Evolutionary conservation across 2,329 filamentous ascomycete genomes (phyloP), one percentile per base, ranked within the genome.

Genomic region (Lachnellula arida): DNA sequence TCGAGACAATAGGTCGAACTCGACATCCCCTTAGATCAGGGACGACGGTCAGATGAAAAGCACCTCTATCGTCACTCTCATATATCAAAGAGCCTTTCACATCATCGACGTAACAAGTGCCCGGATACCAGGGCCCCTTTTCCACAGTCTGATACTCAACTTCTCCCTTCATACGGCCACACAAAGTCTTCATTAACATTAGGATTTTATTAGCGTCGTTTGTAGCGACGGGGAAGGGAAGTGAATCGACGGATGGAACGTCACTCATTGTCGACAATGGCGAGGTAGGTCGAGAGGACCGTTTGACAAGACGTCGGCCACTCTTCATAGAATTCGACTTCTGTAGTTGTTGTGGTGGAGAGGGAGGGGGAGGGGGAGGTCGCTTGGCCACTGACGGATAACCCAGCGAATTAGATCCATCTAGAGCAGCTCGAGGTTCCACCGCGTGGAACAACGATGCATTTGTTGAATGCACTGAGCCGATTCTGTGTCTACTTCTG

Each of bases 101-200:
- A 56, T 90, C 87, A 59, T 92, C 86, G 59, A 94, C 89, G 67
- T 86, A 90, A 68, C 86, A 88, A 59, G 87, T 81, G n/a, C 88
- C 88, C 35, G 78, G 72, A 55, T 80, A 78, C 89, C 89, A 94
- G 1, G 79, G 76, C 15, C 79, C 82, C 23, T 76, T 75, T 14
- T 78, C 76, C 39, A 84, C 82, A 44, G 78, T 77, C 64, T 87
- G 83, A 68, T 89, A 93, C 60, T 89, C 86, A 32, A 91, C 78
- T 62, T 87, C 84, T 54, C 89, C 89, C 65, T 85, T 85, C 89
- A 93, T 94, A 62, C 85, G 81, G 28, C 90, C 89, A 66, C 86
- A 88, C 6, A 91, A 75, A 23, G 81, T 85, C 70, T 86, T 89
- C 88, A 94, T 93, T 57, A 94, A 73, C 64, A 84, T 78, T 53